A percentile compares a stretch with the other conserved stretches of the same genome.
Conservation (phyloP, 139 green algal species). For the Yamagishiella unicocca region DNA sequence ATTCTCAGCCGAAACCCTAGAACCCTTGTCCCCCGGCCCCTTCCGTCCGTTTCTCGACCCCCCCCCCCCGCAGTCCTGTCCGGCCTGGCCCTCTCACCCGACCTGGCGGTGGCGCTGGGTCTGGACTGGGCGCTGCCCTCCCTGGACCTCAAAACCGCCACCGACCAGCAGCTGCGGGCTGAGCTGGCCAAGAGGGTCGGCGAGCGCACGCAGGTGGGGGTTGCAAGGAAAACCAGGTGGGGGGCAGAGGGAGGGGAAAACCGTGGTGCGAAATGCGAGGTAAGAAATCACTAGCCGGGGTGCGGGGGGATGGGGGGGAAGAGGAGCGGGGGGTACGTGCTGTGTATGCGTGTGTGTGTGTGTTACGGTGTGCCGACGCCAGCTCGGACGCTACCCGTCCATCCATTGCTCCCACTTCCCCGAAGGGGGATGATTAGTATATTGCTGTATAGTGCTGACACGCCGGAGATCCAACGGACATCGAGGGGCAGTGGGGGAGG, state of each 20-base stretch:
- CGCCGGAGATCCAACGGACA: no score
- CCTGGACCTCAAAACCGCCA: background rate
- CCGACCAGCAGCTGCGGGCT: conserved; percentile 47
- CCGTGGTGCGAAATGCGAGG: background rate
- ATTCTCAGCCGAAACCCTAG: no score
- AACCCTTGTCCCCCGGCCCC: no score
- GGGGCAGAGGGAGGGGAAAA: background rate
- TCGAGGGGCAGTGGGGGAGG: no score
- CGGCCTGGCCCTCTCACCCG: conserved; percentile 7
- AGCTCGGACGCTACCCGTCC: no score
- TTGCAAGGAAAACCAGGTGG: no score
- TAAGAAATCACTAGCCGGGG: background rate
- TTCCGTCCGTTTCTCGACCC: background rate
- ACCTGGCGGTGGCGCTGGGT: conserved; percentile 22
- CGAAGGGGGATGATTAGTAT: no score
- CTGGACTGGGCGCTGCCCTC: conserved; percentile 31
- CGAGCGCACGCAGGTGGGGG: conserved; percentile 44
- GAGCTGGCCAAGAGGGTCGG: conserved; percentile 58
- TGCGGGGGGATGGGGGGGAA: background rate
- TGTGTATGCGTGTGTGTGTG: no score
- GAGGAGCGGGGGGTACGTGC: no score
- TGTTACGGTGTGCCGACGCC: no score
- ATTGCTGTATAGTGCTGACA: no score
- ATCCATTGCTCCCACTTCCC: no score
- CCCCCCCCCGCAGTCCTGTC: conserved; percentile 23